Conservation (phyloP, 1,139 yeast species). For the Suhomyces ambrosiae region DNA sequence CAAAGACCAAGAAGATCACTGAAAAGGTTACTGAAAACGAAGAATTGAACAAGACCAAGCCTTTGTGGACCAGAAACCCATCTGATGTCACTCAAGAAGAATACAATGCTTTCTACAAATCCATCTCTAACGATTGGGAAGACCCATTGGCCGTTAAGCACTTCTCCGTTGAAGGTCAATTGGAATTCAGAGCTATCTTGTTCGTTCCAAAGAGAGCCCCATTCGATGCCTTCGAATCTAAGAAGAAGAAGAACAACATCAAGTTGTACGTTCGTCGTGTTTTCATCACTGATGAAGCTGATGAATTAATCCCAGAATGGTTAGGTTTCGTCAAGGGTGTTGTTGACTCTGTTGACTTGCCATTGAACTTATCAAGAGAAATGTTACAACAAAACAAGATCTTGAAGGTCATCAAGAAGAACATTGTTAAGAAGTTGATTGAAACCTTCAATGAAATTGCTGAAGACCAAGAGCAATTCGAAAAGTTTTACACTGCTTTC, state of each 20-base stretch:
- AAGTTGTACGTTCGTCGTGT: conserved; percentile 99
- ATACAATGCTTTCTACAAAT: conserved; percentile 98
- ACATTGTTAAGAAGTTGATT: conserved; percentile 96
- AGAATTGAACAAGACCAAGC: conserved; percentile 98
- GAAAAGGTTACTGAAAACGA: conserved; percentile 88
- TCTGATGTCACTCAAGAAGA: conserved; percentile 97
- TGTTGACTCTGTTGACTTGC: conserved; percentile 99
- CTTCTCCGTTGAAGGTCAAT: conserved; percentile 99
- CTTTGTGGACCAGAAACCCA: conserved; percentile 99
- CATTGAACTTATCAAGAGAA: conserved; percentile 99
- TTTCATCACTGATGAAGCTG: conserved; percentile 99
- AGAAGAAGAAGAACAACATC: conserved; percentile 99
- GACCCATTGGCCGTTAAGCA: conserved; percentile 99
- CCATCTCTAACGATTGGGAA: conserved; percentile 99
- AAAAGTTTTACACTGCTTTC: conserved; percentile 97
- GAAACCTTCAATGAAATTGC: conserved; percentile 99
- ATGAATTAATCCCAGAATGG: conserved; percentile 99
- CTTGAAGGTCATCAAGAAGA: conserved; percentile 98
- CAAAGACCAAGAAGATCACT: conserved; percentile 74
- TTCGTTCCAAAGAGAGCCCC: conserved; percentile 99
- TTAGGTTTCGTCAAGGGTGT: conserved; percentile 97
- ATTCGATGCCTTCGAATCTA: conserved; percentile 93
- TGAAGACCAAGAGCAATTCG: conserved; percentile 98
- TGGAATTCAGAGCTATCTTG: conserved; percentile 97
- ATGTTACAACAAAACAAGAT: conserved; percentile 99